These are phyloP conservation scores for Escovopsis weberi DNA, from an alignment of 2,329 filamentous ascomycete species.

Conservation along the genomic window DNA sequence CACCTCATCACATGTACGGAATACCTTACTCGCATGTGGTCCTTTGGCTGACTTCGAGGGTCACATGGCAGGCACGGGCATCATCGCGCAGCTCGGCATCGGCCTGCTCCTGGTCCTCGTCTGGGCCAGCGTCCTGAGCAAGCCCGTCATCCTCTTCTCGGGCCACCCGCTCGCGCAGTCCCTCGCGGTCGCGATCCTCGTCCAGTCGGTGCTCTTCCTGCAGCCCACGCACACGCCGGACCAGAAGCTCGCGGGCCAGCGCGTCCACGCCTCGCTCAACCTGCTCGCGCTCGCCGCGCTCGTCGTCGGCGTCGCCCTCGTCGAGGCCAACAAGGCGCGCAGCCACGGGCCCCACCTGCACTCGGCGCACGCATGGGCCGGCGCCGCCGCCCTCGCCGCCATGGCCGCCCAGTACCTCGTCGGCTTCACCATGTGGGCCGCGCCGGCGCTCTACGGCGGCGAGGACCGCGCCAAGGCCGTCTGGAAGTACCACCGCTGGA, in stretches of 20 bases:
- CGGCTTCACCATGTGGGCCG: conserved; percentile 71
- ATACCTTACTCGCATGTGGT: too few species aligned
- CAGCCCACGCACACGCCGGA: conserved; percentile 69
- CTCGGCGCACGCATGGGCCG: conserved; percentile 68
- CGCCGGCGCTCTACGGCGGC: conserved; percentile 61
- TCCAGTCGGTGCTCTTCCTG: conserved; percentile 69
- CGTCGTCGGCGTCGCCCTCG: conserved; percentile 50
- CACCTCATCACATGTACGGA: too few species aligned
- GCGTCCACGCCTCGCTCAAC: conserved; percentile 57
- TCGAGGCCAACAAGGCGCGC: conserved; percentile 71
- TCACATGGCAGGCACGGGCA: conserved; percentile 51
- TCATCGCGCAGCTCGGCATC: conserved; percentile 65
- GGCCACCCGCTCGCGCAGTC: conserved; percentile 64
- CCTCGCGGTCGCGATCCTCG: conserved; percentile 56
- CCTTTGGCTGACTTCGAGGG: neutral
- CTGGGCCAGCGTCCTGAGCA: conserved; percentile 62
- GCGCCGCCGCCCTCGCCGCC: conserved; percentile 57
- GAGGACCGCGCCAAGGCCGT: conserved; percentile 65
- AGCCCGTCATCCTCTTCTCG: conserved; percentile 66
- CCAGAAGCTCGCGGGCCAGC: conserved; percentile 52
- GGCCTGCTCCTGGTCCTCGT: conserved; percentile 61
- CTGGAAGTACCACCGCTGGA: conserved; percentile 78
- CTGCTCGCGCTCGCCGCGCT: conserved; percentile 47
- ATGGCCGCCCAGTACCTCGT: conserved; percentile 61
- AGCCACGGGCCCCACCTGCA: conserved; percentile 59